Conservation (phyloP, 768 basidiomycete species). For the Lactarius hengduanensis region DNA sequence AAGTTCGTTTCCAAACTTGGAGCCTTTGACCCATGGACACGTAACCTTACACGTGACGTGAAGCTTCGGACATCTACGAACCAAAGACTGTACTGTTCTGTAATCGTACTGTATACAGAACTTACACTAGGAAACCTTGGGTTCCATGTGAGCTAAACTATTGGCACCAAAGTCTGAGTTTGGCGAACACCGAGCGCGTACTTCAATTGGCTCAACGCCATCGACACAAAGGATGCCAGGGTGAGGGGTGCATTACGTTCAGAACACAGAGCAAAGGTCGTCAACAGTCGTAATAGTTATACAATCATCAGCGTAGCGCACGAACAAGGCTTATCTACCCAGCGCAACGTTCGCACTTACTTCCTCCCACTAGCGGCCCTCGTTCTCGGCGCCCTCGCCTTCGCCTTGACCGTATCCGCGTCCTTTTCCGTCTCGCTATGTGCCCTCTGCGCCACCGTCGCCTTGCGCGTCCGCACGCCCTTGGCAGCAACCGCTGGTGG, state of each 20-base stretch:
- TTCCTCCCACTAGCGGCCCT: slow-evolving; percentile 23
- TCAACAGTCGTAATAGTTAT: not conserved
- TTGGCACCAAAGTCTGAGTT: too few species aligned
- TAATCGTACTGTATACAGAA: too few species aligned
- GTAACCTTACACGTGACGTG: too few species aligned
- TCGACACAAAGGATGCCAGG: not conserved
- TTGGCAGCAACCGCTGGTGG: slow-evolving; percentile 1
- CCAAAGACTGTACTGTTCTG: too few species aligned
- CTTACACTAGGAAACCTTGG: too few species aligned
- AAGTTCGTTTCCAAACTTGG: too few species aligned
- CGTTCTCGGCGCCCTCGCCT: slow-evolving; percentile 29
- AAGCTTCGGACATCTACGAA: too few species aligned
- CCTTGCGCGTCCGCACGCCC: slow-evolving; percentile 20
- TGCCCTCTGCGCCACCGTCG: slow-evolving; percentile 14
- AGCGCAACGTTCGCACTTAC: not conserved
- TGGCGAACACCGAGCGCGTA: too few species aligned
- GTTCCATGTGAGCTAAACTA: too few species aligned
- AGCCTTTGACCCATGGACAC: too few species aligned
- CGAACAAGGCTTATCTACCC: not conserved
- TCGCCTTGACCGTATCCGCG: slow-evolving; percentile 23
- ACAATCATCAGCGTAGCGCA: not conserved
- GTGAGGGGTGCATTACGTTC: not conserved
- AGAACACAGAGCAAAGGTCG: slow-evolving; percentile 1
- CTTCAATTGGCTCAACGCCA: too few species aligned
- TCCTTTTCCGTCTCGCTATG: slow-evolving; percentile 29